A percentile compares a stretch with the other conserved stretches of the same genome.
These are phyloP conservation scores for Skeletonema potamos DNA, from an alignment of 108 stramenopile species.

Conservation along the genomic window DNA sequence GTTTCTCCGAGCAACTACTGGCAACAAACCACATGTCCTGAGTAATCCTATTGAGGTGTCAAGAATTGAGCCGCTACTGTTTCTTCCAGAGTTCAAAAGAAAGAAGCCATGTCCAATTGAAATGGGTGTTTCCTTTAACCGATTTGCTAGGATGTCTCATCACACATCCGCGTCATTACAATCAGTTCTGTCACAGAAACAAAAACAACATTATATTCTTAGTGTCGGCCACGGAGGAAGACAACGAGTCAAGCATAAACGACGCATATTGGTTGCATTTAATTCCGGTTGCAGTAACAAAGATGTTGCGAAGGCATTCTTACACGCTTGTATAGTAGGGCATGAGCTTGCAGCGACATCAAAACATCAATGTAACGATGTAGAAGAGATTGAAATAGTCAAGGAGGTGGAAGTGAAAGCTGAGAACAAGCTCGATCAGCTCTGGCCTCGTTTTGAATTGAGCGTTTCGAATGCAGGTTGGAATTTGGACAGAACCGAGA, in stretches of 20 bases:
- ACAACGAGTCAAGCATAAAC: constrained; percentile 11
- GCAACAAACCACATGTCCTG: constrained; percentile 10
- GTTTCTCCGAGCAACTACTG: constrained; percentile 24
- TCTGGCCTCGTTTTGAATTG: constrained; percentile 43
- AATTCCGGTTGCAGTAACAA: constrained; percentile 32
- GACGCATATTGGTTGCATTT: constrained; percentile 52
- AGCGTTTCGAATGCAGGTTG: constrained; percentile 34
- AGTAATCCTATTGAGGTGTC: constrained; percentile 61
- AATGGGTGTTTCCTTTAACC: constrained; percentile 63
- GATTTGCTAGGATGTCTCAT: constrained; percentile 33
- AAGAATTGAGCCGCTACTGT: constrained; percentile 66
- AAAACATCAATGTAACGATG: constrained; percentile 6
- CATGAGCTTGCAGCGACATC: constrained; percentile 16
- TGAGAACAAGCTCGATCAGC: background rate
- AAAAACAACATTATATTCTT: constrained; percentile 31
- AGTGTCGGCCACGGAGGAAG: constrained; percentile 6
- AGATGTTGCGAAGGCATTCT: constrained; percentile 66
- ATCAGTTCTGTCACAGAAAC: constrained; percentile 5
- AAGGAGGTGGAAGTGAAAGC: constrained; percentile 23
- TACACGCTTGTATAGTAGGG: constrained; percentile 55
- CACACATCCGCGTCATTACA: constrained; percentile 13
- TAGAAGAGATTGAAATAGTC: constrained; percentile 10
- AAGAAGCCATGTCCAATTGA: constrained; percentile 38
- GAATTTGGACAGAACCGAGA: constrained; percentile 44
- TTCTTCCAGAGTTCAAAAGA: constrained; percentile 41